Percentiles rank a stretch among this genome's conserved stretches.
phyloP scores from a whole-genome alignment of 352 stramenopile genomes.

The Phytophthora fragariae region DNA sequence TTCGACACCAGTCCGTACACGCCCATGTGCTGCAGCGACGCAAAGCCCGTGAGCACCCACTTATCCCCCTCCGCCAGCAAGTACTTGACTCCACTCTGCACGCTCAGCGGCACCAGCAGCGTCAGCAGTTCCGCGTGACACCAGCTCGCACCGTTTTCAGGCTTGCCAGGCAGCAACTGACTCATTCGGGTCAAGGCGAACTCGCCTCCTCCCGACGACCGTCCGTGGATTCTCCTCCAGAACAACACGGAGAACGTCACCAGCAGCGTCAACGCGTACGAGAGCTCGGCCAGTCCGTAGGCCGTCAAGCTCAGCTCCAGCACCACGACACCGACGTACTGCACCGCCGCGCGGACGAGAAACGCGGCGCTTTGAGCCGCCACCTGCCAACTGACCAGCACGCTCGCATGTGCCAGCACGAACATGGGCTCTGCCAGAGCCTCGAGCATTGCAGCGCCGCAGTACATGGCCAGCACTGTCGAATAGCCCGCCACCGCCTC shows the following conservation, averaged over 20 bases:
- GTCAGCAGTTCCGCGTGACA: slow-evolving; percentile 70
- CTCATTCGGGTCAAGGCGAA: slow-evolving; percentile 59
- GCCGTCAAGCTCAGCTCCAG: slow-evolving; percentile 70
- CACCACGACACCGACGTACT: slow-evolving; percentile 74
- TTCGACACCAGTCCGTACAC: slow-evolving; percentile 97
- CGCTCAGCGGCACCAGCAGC: slow-evolving; percentile 77
- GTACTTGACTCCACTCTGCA: slow-evolving; percentile 97
- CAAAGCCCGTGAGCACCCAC: slow-evolving; percentile 93
- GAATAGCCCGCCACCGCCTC: slow-evolving; percentile 53
- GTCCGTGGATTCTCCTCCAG: slow-evolving; percentile 46
- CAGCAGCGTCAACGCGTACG: slow-evolving; percentile 70
- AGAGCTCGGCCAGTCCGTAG: slow-evolving; percentile 81
- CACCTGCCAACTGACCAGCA: slow-evolving; percentile 87
- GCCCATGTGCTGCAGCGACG: slow-evolving; percentile 93
- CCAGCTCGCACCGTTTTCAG: slow-evolving; percentile 23
- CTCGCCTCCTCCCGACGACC: slow-evolving; percentile 9
- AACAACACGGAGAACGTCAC: slow-evolving; percentile 72
- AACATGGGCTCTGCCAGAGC: slow-evolving; percentile 86
- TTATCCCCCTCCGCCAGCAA: slow-evolving; percentile 97
- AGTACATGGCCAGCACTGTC: slow-evolving; percentile 77
- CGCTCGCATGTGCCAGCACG: slow-evolving; percentile 75
- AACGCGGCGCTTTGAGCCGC: slow-evolving; percentile 81
- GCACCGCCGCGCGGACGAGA: slow-evolving; percentile 68
- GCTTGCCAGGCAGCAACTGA: slow-evolving; percentile 59
- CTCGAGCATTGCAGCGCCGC: slow-evolving; percentile 79